Evolutionary conservation across 2,329 filamentous ascomycete species (phyloP), one percentile per base, ranked within the genome.

Genomic region (Venturia effusa): DNA sequence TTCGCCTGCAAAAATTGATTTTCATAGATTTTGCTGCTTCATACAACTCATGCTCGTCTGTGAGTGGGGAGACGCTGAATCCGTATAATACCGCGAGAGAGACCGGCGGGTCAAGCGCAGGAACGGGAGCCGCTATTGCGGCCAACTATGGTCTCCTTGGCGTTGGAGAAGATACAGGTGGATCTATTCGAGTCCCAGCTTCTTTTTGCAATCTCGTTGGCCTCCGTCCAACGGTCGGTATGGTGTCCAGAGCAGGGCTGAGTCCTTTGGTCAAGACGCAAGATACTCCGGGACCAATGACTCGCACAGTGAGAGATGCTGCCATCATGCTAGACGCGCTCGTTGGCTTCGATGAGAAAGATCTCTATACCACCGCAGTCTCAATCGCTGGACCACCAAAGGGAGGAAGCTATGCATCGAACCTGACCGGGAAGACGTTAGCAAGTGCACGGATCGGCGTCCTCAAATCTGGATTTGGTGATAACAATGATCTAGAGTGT

Each of bases 71-170:
- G 34, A 64, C 62, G 10, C 27, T 66, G 51, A 68, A 71, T 65
- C 70, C 68, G 0, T 67, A 67, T 40, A 66, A 71, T 39, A 61
- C 59, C 8, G 61, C 62, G n/a, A 66, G 69, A 57, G 70, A 71
- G 19, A 69, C 70, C 10, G 71, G 70, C n/a, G 70, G 70, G 19
- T 63, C 22, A 11, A 71, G 70, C 0, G 67, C 66, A 24, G 70
- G 70, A 15, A 70, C 67, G 19, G 70, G 67, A 39, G 70, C 70
- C n/a, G 71, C 68, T 19, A 67, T 72, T 1, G 71, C 68, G 10
- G 66, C 70, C 13, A 66, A 65, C 4, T 67, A 71, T 59, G 69
- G 68, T 27, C 54, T 71, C 7, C 67, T 64, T 32, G 64, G 59
- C 3, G 59, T 59, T 15, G 64, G 70, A 15, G 68, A 68, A 39